Evolutionary conservation across 345 rosid genomes (phyloP).

Genomic region (Citrus maxima): DNA sequence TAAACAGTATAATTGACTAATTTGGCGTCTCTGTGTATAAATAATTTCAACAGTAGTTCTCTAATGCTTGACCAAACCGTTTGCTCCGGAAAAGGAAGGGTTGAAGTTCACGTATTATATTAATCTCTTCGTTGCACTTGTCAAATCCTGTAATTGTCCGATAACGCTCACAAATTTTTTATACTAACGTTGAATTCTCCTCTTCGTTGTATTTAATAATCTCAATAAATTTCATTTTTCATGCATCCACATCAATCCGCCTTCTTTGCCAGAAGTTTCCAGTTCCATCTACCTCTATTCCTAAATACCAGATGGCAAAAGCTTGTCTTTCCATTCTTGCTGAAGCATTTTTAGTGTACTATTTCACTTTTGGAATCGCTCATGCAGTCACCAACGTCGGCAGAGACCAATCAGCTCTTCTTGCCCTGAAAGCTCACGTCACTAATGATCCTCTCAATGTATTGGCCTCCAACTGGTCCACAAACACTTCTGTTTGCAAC

Average conservation of each 20-base stretch:
- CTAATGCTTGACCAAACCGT: background rate
- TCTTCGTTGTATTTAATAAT: no score
- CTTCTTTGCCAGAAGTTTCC: background rate
- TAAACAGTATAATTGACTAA: background rate
- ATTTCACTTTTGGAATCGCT: background rate
- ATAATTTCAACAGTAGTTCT: background rate
- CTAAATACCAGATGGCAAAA: background rate
- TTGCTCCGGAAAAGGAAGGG: background rate
- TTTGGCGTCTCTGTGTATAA: background rate
- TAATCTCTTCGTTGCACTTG: no score
- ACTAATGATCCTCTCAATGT: background rate
- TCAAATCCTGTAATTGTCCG: background rate
- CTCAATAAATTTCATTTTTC: no score
- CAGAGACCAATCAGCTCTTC: background rate
- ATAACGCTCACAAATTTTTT: background rate
- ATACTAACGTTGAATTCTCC: background rate
- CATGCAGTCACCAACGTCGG: background rate
- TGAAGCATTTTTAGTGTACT: background rate
- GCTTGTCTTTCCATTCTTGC: background rate
- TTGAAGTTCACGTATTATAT: background rate
- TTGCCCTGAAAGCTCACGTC: conserved; percentile 13
- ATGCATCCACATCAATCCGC: background rate
- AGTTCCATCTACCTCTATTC: background rate
- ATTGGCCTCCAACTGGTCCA: conserved; percentile 20
- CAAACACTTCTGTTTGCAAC: conserved; percentile 12